These are phyloP conservation scores for Rubroshorea leprosula DNA, from an alignment of 345 rosid species.

Conservation along the genomic window DNA sequence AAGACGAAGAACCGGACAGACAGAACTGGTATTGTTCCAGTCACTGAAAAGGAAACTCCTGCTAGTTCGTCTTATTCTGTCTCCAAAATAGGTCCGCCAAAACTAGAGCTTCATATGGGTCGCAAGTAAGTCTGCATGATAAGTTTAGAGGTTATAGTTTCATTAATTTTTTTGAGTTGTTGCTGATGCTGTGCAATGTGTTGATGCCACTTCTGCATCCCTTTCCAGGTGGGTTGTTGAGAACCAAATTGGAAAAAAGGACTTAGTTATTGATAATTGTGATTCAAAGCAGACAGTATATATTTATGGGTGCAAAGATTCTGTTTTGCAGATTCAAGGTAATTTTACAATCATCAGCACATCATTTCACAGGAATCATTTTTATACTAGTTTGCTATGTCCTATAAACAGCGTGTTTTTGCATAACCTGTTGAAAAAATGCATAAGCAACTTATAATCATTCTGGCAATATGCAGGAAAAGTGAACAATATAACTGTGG, in stretches of 20 bases:
- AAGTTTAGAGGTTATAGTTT: background rate
- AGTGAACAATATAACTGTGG: constrained; percentile 93
- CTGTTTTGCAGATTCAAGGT: constrained; percentile 94
- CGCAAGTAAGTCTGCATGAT: constrained; percentile 61
- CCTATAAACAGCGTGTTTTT: background rate
- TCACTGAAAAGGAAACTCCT: constrained; percentile 45
- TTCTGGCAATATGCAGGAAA: constrained; percentile 58
- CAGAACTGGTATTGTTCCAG: constrained; percentile 67
- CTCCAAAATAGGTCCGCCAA: constrained; percentile 83
- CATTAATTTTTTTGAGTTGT: constrained; percentile 8
- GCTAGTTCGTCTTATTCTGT: constrained; percentile 36
- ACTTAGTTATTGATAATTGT: constrained; percentile 82
- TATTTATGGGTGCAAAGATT: constrained; percentile 93
- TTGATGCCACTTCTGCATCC: constrained; percentile 13
- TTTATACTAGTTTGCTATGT: constrained; percentile 3
- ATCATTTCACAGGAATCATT: background rate
- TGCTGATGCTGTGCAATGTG: constrained; percentile 11
- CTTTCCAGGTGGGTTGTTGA: constrained; percentile 89
- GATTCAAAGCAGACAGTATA: constrained; percentile 91
- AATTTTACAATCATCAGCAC: constrained; percentile 4
- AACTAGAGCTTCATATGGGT: constrained; percentile 96
- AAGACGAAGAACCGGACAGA: constrained; percentile 78
- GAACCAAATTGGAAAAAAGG: constrained; percentile 86
- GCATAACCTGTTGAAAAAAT: constrained; percentile 1
- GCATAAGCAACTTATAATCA: constrained; percentile 8